Evolutionary conservation across 768 basidiomycete species (phyloP), one percentile per base, ranked within the genome.

Genomic region (Auricularia sp.): DNA sequence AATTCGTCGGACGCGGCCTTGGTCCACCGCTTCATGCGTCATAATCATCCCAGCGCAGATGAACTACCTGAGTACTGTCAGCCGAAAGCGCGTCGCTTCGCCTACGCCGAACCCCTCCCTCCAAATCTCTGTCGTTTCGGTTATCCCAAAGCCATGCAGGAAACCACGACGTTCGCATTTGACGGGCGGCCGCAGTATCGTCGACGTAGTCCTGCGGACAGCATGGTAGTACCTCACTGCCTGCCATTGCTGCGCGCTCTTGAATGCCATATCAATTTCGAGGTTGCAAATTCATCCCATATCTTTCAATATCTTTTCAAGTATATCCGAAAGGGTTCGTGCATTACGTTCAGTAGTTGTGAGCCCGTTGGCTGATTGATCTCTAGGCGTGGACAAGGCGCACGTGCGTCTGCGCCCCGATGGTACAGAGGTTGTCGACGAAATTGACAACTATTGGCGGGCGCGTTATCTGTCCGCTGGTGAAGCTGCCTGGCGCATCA

Each of bases 211-310:
- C 18, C 54, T 0, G 71, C 64, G 0, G 76, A 77, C 61, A 63
- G 64, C n/a, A 68, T 68, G 68, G 70, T 77, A 13, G 76, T 78
- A 0, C 72, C 75, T 0, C 69, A 77, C 54, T 72, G 68, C 47
- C 68, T 69, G 3, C 54, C 67, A 0, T 63, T 76, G 0, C 62
- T 78, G 0, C 64, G 66, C 2, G 68, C 69, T 59, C 73, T 75
- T 37, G 24, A 73, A 4, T 78, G 76, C 47, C 77, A 79, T 64
- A 74, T 79, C 54, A 77, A 78, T 62, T 70, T 78, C 45, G 76
- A 78, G 37, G 69, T 72, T 7, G 72, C 74, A 0, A 70, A 63
- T n/a, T n/a, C n/a, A n/a, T n/a, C n/a, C n/a, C n/a, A n/a, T n/a
- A n/a, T n/a, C n/a, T n/a, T n/a, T n/a, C n/a, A n/a, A n/a, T n/a